Evolutionary conservation across 805 yeast species (phyloP).

Genomic region (Suhomyces tanzawaensis): DNA sequence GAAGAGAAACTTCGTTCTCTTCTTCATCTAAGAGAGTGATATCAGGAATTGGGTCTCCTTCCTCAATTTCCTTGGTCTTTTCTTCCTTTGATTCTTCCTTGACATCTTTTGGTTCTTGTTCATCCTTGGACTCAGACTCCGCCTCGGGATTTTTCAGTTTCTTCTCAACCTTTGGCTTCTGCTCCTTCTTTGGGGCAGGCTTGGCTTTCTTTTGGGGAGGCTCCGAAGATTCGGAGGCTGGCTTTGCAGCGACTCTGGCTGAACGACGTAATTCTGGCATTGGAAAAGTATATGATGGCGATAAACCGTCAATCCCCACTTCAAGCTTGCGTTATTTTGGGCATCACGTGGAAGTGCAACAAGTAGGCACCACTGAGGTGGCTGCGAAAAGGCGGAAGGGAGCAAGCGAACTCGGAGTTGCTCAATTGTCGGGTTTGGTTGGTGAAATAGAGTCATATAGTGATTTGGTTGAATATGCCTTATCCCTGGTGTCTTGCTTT

Average conservation of each 20-base stretch:
- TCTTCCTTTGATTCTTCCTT: neutral
- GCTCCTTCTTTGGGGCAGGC: constrained; percentile 2
- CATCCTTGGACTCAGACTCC: constrained; percentile 13
- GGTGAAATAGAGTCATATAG: too few species aligned
- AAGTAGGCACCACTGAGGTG: neutral
- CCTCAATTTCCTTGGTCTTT: constrained; percentile 27
- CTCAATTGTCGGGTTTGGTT: too few species aligned
- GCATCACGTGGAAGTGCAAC: neutral
- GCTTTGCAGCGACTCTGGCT: constrained; percentile 24
- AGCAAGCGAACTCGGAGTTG: too few species aligned
- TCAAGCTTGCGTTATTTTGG: neutral
- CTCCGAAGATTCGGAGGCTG: constrained; percentile 6
- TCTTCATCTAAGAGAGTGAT: constrained; percentile 65
- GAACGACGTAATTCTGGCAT: constrained; percentile 43
- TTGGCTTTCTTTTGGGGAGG: constrained; percentile 10
- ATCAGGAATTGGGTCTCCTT: constrained; percentile 69
- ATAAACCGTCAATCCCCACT: neutral
- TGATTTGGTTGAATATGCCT: too few species aligned
- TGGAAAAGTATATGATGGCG: neutral
- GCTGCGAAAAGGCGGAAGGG: too few species aligned
- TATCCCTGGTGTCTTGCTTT: too few species aligned
- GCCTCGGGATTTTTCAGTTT: constrained; percentile 7
- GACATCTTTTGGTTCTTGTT: constrained; percentile 9
- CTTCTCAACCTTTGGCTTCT: constrained; percentile 10
- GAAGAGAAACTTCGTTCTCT: constrained; percentile 47